Conservation (phyloP, 2,329 filamentous ascomycete genomes). For the Aureobasidium vineae region DNA sequence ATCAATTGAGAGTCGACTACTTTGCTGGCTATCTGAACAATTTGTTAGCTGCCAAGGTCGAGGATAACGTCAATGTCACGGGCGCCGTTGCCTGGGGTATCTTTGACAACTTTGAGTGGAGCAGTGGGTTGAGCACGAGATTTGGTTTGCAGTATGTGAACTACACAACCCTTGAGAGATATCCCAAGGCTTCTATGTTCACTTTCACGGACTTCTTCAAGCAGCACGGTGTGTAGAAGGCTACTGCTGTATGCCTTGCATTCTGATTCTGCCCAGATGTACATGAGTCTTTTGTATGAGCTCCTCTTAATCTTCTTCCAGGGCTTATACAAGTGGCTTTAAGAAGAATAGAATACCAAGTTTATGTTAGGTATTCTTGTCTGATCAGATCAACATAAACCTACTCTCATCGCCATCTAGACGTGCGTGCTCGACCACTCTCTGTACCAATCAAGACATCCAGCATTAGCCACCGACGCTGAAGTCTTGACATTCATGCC, state of each 20-base stretch:
- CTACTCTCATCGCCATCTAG: background rate
- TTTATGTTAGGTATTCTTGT: background rate
- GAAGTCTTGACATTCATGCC: constrained; percentile 84
- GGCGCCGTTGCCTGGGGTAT: constrained; percentile 40
- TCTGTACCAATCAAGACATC: constrained; percentile 84
- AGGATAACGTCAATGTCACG: constrained; percentile 39
- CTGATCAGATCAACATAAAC: background rate
- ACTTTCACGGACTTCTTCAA: constrained; percentile 41
- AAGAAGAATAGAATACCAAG: background rate
- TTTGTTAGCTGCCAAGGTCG: constrained; percentile 37
- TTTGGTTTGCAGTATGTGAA: constrained; percentile 42
- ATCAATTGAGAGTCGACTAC: constrained; percentile 17
- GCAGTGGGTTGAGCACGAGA: constrained; percentile 37
- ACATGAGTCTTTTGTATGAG: background rate
- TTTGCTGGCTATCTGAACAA: constrained; percentile 37
- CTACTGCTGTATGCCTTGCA: background rate
- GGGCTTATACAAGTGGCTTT: background rate
- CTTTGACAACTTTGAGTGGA: constrained; percentile 42
- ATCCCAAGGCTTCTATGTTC: constrained; percentile 43
- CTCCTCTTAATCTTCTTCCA: too few relatives aligned
- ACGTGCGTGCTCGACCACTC: constrained; percentile 64
- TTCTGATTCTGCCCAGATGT: background rate
- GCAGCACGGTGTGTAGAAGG: constrained; percentile 25
- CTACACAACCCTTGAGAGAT: constrained; percentile 39
- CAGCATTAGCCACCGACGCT: constrained; percentile 89